These are phyloP conservation scores for Elsinoe fawcettii DNA, from an alignment of 2,329 filamentous ascomycete species.

Conservation along the genomic window DNA sequence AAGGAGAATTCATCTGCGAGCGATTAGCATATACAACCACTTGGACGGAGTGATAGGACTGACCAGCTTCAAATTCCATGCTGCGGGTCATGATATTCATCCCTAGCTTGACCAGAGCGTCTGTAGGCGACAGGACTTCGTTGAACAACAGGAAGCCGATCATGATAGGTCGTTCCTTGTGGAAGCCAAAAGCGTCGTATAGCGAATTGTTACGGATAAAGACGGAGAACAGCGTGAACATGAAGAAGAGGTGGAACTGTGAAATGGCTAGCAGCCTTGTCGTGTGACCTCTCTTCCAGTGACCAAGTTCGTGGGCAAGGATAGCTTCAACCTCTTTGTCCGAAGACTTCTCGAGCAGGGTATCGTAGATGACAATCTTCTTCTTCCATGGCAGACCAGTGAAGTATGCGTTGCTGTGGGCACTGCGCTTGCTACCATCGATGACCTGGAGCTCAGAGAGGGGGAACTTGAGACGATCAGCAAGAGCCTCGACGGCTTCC, in stretches of 20 bases:
- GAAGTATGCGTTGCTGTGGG: conserved; percentile 90
- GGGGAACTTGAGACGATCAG: conserved; percentile 78
- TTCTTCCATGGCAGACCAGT: conserved; percentile 99
- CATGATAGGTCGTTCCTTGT: conserved; percentile 76
- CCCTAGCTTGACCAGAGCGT: conserved; percentile 85
- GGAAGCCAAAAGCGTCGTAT: conserved; percentile 86
- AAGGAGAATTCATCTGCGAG: conserved; percentile 68
- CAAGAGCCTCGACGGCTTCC: conserved; percentile 75
- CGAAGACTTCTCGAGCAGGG: conserved; percentile 89
- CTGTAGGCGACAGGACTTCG: conserved; percentile 88
- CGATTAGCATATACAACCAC: conserved; percentile 4
- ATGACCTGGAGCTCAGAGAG: conserved; percentile 92
- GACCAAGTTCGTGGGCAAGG: conserved; percentile 88
- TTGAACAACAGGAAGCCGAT: conserved; percentile 97
- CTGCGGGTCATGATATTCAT: conserved; percentile 94
- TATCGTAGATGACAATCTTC: conserved; percentile 99
- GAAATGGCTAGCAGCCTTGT: conserved; percentile 77
- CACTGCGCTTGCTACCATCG: conserved; percentile 79
- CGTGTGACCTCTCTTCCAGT: conserved; percentile 95
- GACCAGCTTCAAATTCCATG: conserved; percentile 91
- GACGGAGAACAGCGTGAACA: conserved; percentile 91
- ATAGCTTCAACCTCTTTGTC: conserved; percentile 90
- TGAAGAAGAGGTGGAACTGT: conserved; percentile 88
- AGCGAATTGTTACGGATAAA: conserved; percentile 94
- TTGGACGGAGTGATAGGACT: conserved; percentile 22